phyloP scores from a whole-genome alignment of 306 rosid genomes.

The Betula pendula region DNA sequence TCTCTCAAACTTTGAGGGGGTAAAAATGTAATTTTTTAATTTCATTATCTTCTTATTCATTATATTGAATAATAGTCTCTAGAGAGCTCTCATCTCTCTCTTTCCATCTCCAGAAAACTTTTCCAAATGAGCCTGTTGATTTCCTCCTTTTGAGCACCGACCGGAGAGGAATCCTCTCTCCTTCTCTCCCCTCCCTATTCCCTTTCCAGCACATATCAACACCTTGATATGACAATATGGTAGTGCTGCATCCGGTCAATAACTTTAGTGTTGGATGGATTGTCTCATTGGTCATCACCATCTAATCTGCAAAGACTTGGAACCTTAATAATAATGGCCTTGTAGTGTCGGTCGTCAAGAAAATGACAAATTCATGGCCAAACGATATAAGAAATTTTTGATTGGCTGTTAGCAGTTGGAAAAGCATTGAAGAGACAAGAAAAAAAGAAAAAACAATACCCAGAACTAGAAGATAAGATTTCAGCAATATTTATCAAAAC shows the following conservation, averaged over 20 bases:
- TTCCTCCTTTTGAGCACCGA: no score
- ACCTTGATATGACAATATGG: no score
- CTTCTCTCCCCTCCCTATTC: no score
- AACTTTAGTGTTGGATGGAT: neutral
- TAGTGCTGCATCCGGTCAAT: neutral
- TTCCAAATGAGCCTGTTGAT: no score
- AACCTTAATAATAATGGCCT: neutral
- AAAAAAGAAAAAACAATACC: neutral
- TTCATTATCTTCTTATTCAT: no score
- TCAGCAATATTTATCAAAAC: neutral
- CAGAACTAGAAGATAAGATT: neutral
- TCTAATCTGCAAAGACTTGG: neutral
- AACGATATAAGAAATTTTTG: neutral
- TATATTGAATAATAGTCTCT: no score
- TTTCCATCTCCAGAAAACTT: no score
- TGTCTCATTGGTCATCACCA: constrained; percentile 1
- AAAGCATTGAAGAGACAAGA: neutral
- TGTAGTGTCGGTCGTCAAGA: neutral
- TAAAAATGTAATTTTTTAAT: no score
- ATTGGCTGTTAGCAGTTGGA: neutral
- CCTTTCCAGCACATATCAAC: no score
- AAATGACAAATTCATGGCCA: neutral
- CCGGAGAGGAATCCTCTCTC: no score
- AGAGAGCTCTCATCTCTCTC: no score
- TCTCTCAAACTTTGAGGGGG: no score